Percentiles rank a stretch among this genome's conserved stretches.
Conservation (phyloP, 331 rosid species). For the Malus hybrid region DNA sequence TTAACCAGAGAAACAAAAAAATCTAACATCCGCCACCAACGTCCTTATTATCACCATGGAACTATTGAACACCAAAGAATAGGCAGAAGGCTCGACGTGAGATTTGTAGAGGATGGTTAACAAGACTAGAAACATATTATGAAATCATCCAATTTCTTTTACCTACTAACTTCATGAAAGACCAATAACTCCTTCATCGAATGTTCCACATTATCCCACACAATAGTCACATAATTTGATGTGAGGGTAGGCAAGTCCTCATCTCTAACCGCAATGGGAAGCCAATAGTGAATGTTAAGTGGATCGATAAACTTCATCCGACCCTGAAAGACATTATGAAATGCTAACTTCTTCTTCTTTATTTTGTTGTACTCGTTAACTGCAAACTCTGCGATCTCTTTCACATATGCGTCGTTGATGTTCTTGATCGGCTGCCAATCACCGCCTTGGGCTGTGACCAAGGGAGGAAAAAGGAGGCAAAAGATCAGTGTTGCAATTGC, state of each 20-base stretch:
- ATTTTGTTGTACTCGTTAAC: slow-evolving; percentile 32
- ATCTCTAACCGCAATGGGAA: background rate
- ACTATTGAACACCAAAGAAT: too few species aligned
- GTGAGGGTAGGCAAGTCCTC: too few species aligned
- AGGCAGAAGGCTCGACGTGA: too few species aligned
- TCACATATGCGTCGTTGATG: slow-evolving; percentile 20
- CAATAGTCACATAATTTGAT: background rate
- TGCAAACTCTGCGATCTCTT: slow-evolving; percentile 39
- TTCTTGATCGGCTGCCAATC: slow-evolving; percentile 1
- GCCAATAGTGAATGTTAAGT: background rate
- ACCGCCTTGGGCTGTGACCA: slow-evolving; percentile 26
- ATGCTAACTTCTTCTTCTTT: background rate
- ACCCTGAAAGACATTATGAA: background rate
- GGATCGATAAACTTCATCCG: background rate
- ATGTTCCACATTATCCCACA: background rate
- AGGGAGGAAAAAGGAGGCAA: background rate
- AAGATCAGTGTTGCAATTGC: background rate
- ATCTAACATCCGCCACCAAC: too few species aligned
- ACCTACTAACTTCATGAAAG: background rate
- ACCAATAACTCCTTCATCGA: background rate
- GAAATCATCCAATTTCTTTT: background rate
- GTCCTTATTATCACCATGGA: too few species aligned
- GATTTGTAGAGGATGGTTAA: too few species aligned
- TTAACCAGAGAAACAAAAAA: too few species aligned
- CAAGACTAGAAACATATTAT: too few species aligned